Base-by-base conservation (phyloP, 306 rosid species). In the Spatholobus suberectus region DNA sequence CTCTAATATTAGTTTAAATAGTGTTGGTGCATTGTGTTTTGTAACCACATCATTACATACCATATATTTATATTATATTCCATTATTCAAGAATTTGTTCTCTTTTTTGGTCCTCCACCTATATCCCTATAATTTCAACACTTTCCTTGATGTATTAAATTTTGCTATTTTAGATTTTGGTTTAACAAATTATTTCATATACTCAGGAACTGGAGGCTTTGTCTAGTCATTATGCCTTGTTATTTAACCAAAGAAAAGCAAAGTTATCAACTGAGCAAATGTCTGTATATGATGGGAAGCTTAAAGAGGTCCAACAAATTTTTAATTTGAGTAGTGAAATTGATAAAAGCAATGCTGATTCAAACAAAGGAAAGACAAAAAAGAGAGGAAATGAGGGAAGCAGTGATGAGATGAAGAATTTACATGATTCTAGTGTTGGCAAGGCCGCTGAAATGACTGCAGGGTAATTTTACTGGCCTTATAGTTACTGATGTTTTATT, bases 361-460 rank as follows among this genome's bases (percentile, higher is more conserved):
- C 75, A 13, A 92, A 88, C 87, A 94, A 92, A 85, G 99, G 97
- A 70, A 94, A 96, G 86, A 89, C 86, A 71, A 82, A 90, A 70
- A 88, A 89, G 91, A 90, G 73, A 47, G 89, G 85, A 82, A 88
- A 79, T 74, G 90, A 90, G 83, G 95, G 93, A 85, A 89, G 89
- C 82, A 78, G 76, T 70, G 90, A 91, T 81, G 98, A 94, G 90
- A 88, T 92, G 88, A 94, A 89, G 87, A 93, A 83, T 76, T 86
- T 96, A 81, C 96, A 96, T 38, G 94, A 96, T 81, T 88, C 97
- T 71, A 96, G 98, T 75, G 88, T 96, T 71, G 86, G 89, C 88
- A 92, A 92, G 89, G 99, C 99, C 88, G 99, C 98, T 76, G 95
- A 96, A 84, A 90, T 96, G 99, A 98, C 98, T 44, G 89, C 96